These are phyloP conservation scores for Viola odorata DNA, from an alignment of 345 rosid genomes.

Conservation along the genomic window DNA sequence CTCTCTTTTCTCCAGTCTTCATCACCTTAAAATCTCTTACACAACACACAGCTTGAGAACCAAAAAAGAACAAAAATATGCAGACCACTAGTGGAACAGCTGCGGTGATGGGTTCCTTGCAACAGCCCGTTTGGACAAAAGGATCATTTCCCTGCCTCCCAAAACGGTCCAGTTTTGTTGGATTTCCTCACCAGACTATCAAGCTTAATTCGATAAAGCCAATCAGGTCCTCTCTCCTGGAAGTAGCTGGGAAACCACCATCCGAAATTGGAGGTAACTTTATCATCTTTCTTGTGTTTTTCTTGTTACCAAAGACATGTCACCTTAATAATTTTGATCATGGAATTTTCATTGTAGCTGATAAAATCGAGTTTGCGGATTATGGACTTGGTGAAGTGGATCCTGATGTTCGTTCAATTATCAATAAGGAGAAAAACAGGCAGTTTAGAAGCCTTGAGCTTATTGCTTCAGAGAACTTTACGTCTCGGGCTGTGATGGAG, in stretches of 20 bases:
- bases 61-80: slow-evolving; percentile 21
- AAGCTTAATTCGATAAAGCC: slow-evolving; percentile 39
- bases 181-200: slow-evolving; percentile 32
- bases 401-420: slow-evolving; percentile 62
- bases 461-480: slow-evolving; percentile 90
- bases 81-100: slow-evolving; percentile 46
- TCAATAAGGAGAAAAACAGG: slow-evolving; percentile 71
- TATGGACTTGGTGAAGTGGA: slow-evolving; percentile 58
- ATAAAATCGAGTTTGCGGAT: slow-evolving; percentile 41
- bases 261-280: slow-evolving; percentile 47
- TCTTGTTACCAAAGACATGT: not conserved
- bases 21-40: too few species aligned
- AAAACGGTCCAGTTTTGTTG: slow-evolving; percentile 21
- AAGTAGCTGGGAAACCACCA: slow-evolving; percentile 26
- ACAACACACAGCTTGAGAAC: too few species aligned
- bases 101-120: slow-evolving; percentile 51
- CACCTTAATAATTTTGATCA: not conserved
- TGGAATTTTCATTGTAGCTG: slow-evolving; percentile 31
- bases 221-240: slow-evolving; percentile 27
- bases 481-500: slow-evolving; percentile 92
- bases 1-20: not conserved
- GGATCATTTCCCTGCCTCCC: slow-evolving; percentile 28
- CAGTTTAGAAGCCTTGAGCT: slow-evolving; percentile 91
- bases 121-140: slow-evolving; percentile 43
- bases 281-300: not conserved